Evolutionary conservation across 1,284 basidiomycete species (phyloP).

Genomic region (Mycena citricolor): DNA sequence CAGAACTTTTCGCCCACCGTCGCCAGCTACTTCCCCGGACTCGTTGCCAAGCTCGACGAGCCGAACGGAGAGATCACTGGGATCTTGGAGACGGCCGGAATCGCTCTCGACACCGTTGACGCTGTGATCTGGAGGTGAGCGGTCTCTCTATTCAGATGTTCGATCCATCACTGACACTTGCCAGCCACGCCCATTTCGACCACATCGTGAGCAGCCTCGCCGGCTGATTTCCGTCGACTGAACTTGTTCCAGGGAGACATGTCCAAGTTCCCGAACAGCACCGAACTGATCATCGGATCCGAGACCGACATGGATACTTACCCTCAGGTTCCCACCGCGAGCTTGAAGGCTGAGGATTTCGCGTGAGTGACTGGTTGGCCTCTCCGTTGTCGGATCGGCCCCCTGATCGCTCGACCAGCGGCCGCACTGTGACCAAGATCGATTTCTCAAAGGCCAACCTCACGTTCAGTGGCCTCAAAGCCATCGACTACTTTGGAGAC

Average conservation of each 20-base stretch:
- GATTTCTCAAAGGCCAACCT: neutral
- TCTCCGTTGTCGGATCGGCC: neutral
- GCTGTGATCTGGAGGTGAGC: constrained; percentile 28
- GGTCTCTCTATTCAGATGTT: neutral
- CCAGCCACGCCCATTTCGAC: constrained; percentile 27
- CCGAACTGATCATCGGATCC: constrained; percentile 22
- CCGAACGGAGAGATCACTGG: constrained; percentile 19
- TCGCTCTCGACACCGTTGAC: constrained; percentile 22
- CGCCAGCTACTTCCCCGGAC: neutral
- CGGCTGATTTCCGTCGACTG: neutral
- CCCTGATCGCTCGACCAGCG: neutral
- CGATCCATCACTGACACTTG: neutral
- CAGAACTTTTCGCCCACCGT: constrained; percentile 5
- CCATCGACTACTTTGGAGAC: constrained; percentile 5
- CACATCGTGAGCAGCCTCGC: constrained; percentile 16
- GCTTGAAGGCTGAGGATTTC: constrained; percentile 21
- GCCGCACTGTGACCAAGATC: constrained; percentile 1
- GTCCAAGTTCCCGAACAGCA: constrained; percentile 24
- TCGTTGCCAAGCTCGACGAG: neutral
- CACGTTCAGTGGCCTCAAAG: neutral
- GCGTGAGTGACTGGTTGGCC: constrained; percentile 2
- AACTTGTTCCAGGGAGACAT: constrained; percentile 20
- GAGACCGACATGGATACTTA: constrained; percentile 17
- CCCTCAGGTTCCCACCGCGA: constrained; percentile 17
- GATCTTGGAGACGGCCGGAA: constrained; percentile 20